These are phyloP conservation scores for Boletus sp. DNA, from an alignment of 768 basidiomycete genomes.

Conservation along the genomic window DNA sequence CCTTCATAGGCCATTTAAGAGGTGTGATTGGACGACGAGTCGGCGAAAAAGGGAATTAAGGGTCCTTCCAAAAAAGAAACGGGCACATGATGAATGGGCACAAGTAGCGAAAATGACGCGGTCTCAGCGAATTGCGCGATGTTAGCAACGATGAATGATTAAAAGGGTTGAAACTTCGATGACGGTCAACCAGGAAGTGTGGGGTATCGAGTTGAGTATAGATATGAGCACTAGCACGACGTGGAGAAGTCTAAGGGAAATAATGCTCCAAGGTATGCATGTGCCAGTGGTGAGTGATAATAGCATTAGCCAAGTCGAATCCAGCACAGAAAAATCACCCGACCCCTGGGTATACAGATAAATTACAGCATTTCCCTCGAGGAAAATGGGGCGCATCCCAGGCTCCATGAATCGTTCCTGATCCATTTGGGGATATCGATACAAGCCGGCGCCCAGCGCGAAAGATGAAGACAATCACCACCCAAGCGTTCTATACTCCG, in stretches of 20 bases:
- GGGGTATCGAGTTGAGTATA: no score
- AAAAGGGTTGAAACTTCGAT: no score
- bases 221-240: background rate
- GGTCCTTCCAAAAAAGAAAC: no score
- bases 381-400: background rate
- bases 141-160: no score
- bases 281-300: background rate
- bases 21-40: no score
- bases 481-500: slow-evolving; percentile 25
- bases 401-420: background rate
- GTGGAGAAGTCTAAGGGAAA: background rate
- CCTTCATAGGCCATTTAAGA: no score
- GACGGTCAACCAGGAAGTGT: background rate
- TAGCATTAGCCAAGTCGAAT: background rate
- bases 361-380: background rate
- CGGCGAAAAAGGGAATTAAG: no score
- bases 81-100: no score
- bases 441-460: background rate
- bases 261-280: background rate
- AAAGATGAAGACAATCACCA: slow-evolving; percentile 22
- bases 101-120: no score
- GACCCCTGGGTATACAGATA: background rate
- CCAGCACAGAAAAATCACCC: no score
- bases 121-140: background rate
- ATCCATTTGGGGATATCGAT: background rate